Base-by-base conservation (phyloP, 108 stramenopile species). In the Pseudonitzschia pungens region DNA sequence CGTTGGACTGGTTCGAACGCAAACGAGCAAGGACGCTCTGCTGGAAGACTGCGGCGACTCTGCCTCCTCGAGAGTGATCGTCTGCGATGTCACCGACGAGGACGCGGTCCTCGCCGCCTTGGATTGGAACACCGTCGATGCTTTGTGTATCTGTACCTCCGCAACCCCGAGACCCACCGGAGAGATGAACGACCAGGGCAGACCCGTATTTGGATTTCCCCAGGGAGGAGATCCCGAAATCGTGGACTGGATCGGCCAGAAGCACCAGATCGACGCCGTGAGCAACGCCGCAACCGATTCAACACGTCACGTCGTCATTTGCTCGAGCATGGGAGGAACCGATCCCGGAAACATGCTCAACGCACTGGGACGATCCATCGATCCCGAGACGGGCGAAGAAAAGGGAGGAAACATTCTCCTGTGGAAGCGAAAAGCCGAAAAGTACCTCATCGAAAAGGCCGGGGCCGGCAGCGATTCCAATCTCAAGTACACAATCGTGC, bases 381-480 rank as follows among this genome's bases (percentile, higher is more conserved):
- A 83, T 29, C 81, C 88, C 27, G 79, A 88, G 52, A 78, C 80
- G 4, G 52, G 26, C 6, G 65, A 81, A 21, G 78, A 72, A 22
- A 59, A 44, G 27, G 93, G 93, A 27, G 96, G 96, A 0, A 89
- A 97, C 75, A 95, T 97, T 53, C 67, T 97, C 31, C 33, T 90
- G 31, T 97, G 96, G 96, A 97, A 97, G 71, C 82, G 96, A 66
- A 91, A 90, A 77, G 90, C 94, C 15, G 94, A 95, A 77, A 74
- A 75, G 64, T 87, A 92, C 54, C 77, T 92, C 27, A 96, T 96
- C 33, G 76, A 91, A 50, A 79, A 88, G 63, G 92, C 87, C 90
- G 93, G 92, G 65, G 87, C 92, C 52, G 86, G 85, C 71, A 76
- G 86, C 87, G 7, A 48, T 24, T 62, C 73, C 59, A 77, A 85